Conservation (phyloP, 176 grass and related monocot species). For the barley (Hordeum vulgare) region DNA sequence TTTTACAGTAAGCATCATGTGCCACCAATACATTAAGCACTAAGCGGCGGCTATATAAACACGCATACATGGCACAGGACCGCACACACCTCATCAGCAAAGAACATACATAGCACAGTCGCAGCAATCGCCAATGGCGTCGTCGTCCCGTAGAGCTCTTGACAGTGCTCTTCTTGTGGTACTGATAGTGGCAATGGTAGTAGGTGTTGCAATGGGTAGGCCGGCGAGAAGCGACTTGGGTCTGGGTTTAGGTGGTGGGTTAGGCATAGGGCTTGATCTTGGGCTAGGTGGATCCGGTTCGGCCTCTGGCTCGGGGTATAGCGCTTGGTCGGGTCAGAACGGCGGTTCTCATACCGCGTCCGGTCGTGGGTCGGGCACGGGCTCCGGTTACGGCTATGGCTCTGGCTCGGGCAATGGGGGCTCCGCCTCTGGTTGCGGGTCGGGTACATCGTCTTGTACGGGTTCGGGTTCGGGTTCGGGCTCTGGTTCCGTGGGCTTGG, state of each 20-base stretch:
- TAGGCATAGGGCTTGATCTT: constrained; percentile 36
- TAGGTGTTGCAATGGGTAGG: constrained; percentile 21
- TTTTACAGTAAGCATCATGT: constrained; percentile 59
- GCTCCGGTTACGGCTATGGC: constrained; percentile 31
- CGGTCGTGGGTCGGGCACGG: constrained; percentile 18
- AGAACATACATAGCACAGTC: background rate
- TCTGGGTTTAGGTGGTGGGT: constrained; percentile 22
- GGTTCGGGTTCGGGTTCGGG: constrained; percentile 9
- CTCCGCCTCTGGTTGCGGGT: constrained; percentile 26
- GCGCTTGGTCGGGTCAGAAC: constrained; percentile 29
- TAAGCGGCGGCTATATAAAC: constrained; percentile 26
- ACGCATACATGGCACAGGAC: background rate
- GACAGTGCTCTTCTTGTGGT: constrained; percentile 10
- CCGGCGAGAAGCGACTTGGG: constrained; percentile 42
- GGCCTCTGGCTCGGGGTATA: constrained; percentile 13
- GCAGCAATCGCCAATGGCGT: constrained; percentile 21
- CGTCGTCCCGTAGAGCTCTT: background rate
- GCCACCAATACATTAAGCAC: constrained; percentile 7
- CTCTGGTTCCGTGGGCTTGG: background rate
- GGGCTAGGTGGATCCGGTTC: constrained; percentile 23
- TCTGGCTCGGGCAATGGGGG: constrained; percentile 13
- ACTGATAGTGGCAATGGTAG: background rate
- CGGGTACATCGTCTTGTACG: constrained; percentile 16
- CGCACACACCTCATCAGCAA: background rate
- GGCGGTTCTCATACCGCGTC: constrained; percentile 22